Percentiles rank a stretch among this genome's conserved stretches.
phyloP scores from a whole-genome alignment of 441 rosid genomes.

The Oxalis stricta region DNA sequence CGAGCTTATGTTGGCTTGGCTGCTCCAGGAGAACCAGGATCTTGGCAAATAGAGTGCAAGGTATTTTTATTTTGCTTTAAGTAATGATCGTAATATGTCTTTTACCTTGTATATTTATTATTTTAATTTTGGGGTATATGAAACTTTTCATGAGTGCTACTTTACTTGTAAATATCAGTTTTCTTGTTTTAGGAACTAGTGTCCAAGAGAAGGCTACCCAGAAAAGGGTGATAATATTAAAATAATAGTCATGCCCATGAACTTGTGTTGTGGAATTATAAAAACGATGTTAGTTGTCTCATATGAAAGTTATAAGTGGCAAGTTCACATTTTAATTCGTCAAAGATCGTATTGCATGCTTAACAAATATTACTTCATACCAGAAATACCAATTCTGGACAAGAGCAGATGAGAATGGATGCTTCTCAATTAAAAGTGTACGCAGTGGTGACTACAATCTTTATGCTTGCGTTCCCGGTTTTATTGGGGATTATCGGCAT shows the following conservation, averaged over 20 bases:
- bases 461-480: slow-evolving; percentile 52
- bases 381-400: slow-evolving; percentile 58
- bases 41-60: slow-evolving; percentile 77
- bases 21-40: slow-evolving; percentile 49
- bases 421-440: slow-evolving; percentile 26
- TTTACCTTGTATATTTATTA: no score
- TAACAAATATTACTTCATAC: background rate
- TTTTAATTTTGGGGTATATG: no score
- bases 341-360: no score
- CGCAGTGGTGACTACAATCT: slow-evolving; percentile 29
- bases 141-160: no score
- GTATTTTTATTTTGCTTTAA: slow-evolving; percentile 16
- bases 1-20: slow-evolving; percentile 69
- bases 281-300: no score
- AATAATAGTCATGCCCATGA: no score
- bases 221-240: no score
- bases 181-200: background rate
- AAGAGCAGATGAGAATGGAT: slow-evolving; percentile 31
- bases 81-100: no score
- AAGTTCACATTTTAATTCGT: no score
- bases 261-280: no score
- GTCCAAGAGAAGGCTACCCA: no score
- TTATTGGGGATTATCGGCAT: slow-evolving; percentile 41
- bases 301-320: no score
- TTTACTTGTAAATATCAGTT: background rate